Evolutionary conservation across 2,329 filamentous ascomycete species (phyloP), one percentile per base, ranked within the genome.

Genomic region (Alternaria gansuensis): DNA sequence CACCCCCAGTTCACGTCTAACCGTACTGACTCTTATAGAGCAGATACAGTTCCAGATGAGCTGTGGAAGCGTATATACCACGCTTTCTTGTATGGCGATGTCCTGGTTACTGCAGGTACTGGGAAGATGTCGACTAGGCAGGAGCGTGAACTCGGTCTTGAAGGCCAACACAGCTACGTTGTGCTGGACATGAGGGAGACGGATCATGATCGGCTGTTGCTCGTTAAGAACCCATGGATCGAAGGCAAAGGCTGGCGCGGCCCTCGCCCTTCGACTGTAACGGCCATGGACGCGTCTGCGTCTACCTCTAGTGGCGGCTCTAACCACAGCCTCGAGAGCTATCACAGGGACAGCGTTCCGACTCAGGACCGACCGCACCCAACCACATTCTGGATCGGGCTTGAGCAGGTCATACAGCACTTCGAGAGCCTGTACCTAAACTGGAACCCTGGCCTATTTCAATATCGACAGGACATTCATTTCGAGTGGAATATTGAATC

Each of bases 371-470:
- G 77, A 36, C 72, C 80, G 7, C 73, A 79, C 28, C 88, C 90
- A 0, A 92, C 93, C n/a, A 92, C 90, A 0, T 96, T 97, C 73
- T 98, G 95, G 94, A 96, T 98, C 79, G 88, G 89, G 24, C 87
- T 95, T 28, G 91, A 96, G 67, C 91, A 93, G 64, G 88, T 97
- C 4, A 85, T 92, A 34, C 93, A 97, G 70, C 89, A 97, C 73
- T 99, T 97, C 64, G 93, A 98, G 75, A 96, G 93, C 17, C 87
- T 99, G 66, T 99, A 98, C 76, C 83, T 99, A 54, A 99, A 98
- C 78, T 99, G 95, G 95, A 97, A 97, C 65, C 93, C 95, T 0
- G 84, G 85, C 0, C 82, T 97, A 0, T 99, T 99, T 78, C 82
- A 82, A 2, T 81, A 90, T 73, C 88, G 93, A 8, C 89, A 97